Percentiles rank a stretch among this genome's conserved stretches.
Conservation (phyloP, 306 rosid genomes). For the Casuarina equisetifolia region DNA sequence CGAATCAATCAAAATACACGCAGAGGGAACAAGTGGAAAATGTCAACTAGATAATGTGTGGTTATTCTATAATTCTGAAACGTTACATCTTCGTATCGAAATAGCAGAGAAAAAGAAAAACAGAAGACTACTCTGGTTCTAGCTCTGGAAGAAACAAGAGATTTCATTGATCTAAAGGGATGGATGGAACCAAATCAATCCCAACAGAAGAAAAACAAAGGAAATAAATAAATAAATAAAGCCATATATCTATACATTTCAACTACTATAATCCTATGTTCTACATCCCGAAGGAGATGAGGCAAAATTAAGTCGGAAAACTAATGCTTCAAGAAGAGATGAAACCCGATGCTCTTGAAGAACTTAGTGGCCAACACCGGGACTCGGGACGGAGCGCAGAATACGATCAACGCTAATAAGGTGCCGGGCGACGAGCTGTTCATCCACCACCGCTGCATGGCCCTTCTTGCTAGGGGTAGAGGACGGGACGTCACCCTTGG, state of each 20-base stretch:
- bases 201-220: slow-evolving; percentile 18
- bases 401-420: slow-evolving; percentile 45
- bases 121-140: background rate
- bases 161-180: slow-evolving; percentile 16
- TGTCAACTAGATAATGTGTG: background rate
- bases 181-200: slow-evolving; percentile 14
- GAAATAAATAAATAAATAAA: background rate
- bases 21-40: background rate
- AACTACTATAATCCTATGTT: slow-evolving; percentile 5
- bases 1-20: background rate
- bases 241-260: slow-evolving; percentile 31
- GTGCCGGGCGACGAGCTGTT: slow-evolving; percentile 68
- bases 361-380: slow-evolving; percentile 74
- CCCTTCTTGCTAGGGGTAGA: slow-evolving; percentile 81
- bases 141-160: background rate
- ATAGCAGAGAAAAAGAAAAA: background rate
- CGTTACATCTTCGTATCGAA: background rate
- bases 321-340: background rate
- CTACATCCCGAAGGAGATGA: slow-evolving; percentile 1
- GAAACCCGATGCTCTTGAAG: background rate
- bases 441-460: slow-evolving; percentile 47
- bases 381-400: slow-evolving; percentile 77
- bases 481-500: slow-evolving; percentile 69
- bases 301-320: slow-evolving; percentile 24
- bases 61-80: background rate